A percentile compares a stretch with the other conserved stretches of the same genome.
Conservation (phyloP, 495 filamentous ascomycete species). For the Ascodesmis nigricans region DNA sequence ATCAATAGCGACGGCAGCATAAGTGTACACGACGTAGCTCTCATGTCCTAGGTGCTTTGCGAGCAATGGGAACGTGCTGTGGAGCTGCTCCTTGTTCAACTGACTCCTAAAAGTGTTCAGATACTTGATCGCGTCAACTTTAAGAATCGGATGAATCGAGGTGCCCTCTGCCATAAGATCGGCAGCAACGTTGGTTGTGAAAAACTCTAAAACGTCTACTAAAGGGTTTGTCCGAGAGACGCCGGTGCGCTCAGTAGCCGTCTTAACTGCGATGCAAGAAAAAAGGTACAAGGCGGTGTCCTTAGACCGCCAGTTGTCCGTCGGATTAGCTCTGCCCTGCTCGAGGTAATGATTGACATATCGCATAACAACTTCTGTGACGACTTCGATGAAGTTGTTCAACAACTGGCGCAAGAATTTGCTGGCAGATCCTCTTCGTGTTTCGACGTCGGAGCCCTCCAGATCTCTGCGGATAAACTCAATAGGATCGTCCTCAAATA, state of each 20-base stretch:
- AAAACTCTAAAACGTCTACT: constrained; percentile 77
- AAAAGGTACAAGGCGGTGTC: constrained; percentile 93
- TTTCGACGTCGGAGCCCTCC: constrained; percentile 90
- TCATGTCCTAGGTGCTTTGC: constrained; percentile 68
- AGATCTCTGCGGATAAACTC: constrained; percentile 93
- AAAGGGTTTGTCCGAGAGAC: constrained; percentile 69
- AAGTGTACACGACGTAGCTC: constrained; percentile 92
- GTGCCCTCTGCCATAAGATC: constrained; percentile 45
- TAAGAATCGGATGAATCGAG: constrained; percentile 57
- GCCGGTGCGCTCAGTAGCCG: constrained; percentile 61
- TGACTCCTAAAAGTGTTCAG: constrained; percentile 89
- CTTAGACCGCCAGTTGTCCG: constrained; percentile 79
- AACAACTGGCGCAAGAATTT: constrained; percentile 78
- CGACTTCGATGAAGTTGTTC: constrained; percentile 61
- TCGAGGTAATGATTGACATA: constrained; percentile 62
- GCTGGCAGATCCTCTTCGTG: constrained; percentile 70
- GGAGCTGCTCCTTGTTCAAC: constrained; percentile 65
- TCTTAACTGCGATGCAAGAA: constrained; percentile 80
- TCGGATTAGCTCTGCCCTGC: constrained; percentile 44
- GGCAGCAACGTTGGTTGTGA: constrained; percentile 65
- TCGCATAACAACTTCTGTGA: constrained; percentile 56
- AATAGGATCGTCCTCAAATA: constrained; percentile 96
- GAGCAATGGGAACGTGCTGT: constrained; percentile 63
- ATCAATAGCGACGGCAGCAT: constrained; percentile 86
- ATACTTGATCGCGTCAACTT: constrained; percentile 95